A percentile compares a stretch with the other conserved stretches of the same genome.
Conservation (phyloP, 2,329 filamentous ascomycete genomes). For the Phaeosphaeria sp. region DNA sequence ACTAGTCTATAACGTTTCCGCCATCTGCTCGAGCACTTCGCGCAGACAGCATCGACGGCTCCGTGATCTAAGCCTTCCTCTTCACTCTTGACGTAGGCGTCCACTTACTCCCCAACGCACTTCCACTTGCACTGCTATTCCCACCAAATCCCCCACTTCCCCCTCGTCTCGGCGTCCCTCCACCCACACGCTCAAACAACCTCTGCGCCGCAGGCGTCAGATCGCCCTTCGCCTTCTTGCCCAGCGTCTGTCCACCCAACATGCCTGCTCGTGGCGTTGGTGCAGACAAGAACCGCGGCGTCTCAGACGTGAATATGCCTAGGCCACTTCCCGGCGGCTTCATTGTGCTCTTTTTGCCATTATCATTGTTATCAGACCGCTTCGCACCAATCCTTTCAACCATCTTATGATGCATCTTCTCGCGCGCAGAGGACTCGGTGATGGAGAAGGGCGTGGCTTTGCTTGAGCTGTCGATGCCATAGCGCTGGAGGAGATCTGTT, state of each 20-base stretch:
- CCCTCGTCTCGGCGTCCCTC: constrained; percentile 31
- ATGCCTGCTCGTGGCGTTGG: constrained; percentile 76
- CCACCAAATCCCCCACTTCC: constrained; percentile 30
- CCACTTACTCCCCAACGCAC: constrained; percentile 29
- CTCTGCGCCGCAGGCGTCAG: constrained; percentile 74
- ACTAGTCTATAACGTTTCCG: background rate
- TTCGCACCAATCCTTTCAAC: constrained; percentile 49
- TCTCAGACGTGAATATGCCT: constrained; percentile 43
- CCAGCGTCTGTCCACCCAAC: constrained; percentile 50
- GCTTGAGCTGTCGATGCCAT: constrained; percentile 41
- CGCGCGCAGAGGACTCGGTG: constrained; percentile 74
- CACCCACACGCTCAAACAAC: constrained; percentile 51
- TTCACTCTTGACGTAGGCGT: constrained; percentile 35
- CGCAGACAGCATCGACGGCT: constrained; percentile 8
- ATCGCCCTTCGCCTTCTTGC: constrained; percentile 61
- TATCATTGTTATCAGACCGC: constrained; percentile 6
- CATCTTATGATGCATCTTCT: constrained; percentile 79
- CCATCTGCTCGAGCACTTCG: constrained; percentile 36
- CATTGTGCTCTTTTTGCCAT: background rate
- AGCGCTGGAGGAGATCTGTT: constrained; percentile 52
- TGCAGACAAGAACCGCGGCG: constrained; percentile 72
- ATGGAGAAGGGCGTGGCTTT: constrained; percentile 70
- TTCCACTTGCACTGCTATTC: constrained; percentile 20
- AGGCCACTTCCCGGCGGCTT: constrained; percentile 14
- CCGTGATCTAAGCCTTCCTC: constrained; percentile 20